Conservation (phyloP, 2,329 filamentous ascomycete species). For the Fusarium nodosum region DNA sequence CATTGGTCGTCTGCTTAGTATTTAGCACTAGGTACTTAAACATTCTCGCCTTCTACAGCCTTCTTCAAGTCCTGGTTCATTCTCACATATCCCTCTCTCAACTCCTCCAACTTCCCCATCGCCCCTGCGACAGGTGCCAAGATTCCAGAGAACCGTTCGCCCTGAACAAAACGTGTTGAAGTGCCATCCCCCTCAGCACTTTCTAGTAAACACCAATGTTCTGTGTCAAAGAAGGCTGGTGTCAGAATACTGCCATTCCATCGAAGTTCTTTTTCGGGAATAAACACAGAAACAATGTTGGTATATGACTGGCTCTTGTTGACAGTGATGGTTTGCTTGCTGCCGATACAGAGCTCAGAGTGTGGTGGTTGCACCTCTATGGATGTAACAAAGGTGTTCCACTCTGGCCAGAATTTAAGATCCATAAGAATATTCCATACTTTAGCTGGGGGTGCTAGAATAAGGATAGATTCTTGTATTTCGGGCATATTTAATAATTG, state of each 20-base stretch:
- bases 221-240: neutral
- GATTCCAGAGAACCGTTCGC: slow-evolving; percentile 13
- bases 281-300: neutral
- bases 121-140: neutral
- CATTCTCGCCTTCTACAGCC: neutral
- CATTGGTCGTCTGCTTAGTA: neutral
- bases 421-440: slow-evolving; percentile 3
- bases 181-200: accelerated
- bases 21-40: neutral
- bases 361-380: slow-evolving; percentile 4
- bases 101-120: neutral
- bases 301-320: neutral
- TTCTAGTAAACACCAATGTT: slow-evolving; percentile 20
- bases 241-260: slow-evolving; percentile 19
- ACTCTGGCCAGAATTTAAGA: slow-evolving; percentile 2
- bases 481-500: neutral
- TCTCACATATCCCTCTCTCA: neutral
- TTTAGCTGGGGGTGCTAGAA: neutral
- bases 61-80: slow-evolving; percentile 15
- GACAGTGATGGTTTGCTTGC: slow-evolving; percentile 14
- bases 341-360: neutral
- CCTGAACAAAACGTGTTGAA: slow-evolving; percentile 5
- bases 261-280: neutral
- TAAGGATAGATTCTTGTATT: slow-evolving; percentile 20
- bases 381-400: slow-evolving; percentile 25